These are phyloP conservation scores for Fomitopsis serialis DNA, from an alignment of 768 basidiomycete species.

Conservation along the genomic window DNA sequence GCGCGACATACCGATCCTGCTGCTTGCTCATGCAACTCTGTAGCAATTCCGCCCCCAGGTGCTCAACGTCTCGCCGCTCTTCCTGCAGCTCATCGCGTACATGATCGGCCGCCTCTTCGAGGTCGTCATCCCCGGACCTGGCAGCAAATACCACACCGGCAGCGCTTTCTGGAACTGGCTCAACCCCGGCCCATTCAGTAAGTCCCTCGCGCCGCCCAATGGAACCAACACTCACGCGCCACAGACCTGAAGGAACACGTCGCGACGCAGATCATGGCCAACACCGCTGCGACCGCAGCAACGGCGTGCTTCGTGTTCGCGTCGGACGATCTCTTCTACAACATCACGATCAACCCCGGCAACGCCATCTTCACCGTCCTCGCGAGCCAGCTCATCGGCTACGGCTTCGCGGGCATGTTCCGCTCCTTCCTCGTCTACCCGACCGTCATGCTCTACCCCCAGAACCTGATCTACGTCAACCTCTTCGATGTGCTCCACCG, in stretches of 20 bases:
- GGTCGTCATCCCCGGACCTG: background rate
- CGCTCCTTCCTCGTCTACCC: constrained; percentile 10
- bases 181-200: constrained; percentile 2
- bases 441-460: constrained; percentile 1
- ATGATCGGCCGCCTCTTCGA: background rate
- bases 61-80: background rate
- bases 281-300: background rate
- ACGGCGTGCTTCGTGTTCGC: constrained; percentile 1
- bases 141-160: background rate
- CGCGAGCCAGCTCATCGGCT: constrained; percentile 19
- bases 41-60: constrained; percentile 4
- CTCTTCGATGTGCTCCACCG: constrained; percentile 3
- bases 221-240: background rate
- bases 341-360: constrained; percentile 3
- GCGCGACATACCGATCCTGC: background rate
- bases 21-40: background rate
- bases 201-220: background rate
- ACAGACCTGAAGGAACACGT: constrained; percentile 2
- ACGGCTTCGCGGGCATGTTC: constrained; percentile 18
- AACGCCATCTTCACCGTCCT: constrained; percentile 23
- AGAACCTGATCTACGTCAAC: constrained; percentile 3
- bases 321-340: constrained; percentile 1
- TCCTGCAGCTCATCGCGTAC: constrained; percentile 1
- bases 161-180: background rate
- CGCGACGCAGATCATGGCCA: background rate